Base-by-base conservation (phyloP, 208 protist species). In the Wallacemonas sp. region DNA sequence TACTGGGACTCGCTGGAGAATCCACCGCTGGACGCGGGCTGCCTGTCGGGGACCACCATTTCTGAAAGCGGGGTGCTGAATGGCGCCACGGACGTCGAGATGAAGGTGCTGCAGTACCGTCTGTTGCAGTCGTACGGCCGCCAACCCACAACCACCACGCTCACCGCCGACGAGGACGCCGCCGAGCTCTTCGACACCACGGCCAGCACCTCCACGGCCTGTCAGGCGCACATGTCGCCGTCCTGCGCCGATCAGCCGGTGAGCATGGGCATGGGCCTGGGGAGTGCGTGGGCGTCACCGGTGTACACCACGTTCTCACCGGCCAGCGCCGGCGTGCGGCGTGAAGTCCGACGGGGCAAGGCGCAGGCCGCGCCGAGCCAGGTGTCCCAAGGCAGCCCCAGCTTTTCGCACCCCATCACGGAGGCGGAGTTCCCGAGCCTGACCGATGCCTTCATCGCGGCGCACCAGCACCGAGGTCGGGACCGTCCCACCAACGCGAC, bases 1-100 rank as follows among this genome's bases (percentile, higher is more conserved):
- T 59, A 59, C 31, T 59, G 52, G 52, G 52, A 59, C 52, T 59
- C 52, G 14, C 29, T n/a, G 5, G 31, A 41, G n/a, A 59, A 59
- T 29, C 12, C 52, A 2, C 52, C 52, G 4, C 52, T 59, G 10
- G 52, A 59, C 20, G 52, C 52, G 22, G 7, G 52, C 32, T 7
- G n/a, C 32, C 0, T 23, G 16, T 59, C 52, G 3, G 52, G 31
- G 16, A 59, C 52, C 4, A 11, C 28, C 5, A 8, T 7, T 8
- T 4, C 31, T 5, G 52, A 41, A 18, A 55, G 48, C 23, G 26
- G 10, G 7, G 16, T n/a, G 18, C 11, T 59, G 18, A 59, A 29
- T n/a, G n/a, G 29, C 5, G 12, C 29, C 16, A 29, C 12, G 4
- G 52, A 59, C 29, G 26, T 10, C 14, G 31, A 33, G 29, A 5